A percentile compares a stretch with the other conserved stretches of the same genome.
Conservation (phyloP, 805 yeast species). For the Zygoascus tannicola region DNA sequence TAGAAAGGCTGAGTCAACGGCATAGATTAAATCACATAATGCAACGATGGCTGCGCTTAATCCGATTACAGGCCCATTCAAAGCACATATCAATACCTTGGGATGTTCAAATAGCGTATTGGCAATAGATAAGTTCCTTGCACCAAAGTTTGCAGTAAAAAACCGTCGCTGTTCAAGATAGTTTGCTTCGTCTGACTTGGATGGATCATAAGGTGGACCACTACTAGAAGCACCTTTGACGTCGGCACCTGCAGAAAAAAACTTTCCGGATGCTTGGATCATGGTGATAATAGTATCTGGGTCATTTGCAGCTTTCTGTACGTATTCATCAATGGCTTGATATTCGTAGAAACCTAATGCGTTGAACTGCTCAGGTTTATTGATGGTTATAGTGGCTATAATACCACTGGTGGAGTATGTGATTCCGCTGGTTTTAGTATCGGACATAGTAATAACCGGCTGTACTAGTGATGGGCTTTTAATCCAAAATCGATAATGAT, state of each 20-base stretch:
- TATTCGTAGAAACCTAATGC: conserved; percentile 62
- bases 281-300: conserved; percentile 55
- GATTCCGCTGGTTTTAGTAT: conserved; percentile 11
- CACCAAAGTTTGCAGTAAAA: conserved; percentile 53
- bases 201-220: conserved; percentile 1
- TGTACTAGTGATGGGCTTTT: too few species aligned
- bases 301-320: conserved; percentile 56
- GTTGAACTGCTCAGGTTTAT: conserved; percentile 52
- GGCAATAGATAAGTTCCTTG: conserved; percentile 63
- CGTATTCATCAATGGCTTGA: conserved; percentile 42
- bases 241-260: conserved; percentile 80
- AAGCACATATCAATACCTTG: conserved; percentile 60
- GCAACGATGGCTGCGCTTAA: conserved; percentile 63
- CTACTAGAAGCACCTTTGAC: conserved; percentile 24
- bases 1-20: conserved; percentile 42
- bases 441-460: too few species aligned
- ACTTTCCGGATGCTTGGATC: conserved; percentile 61
- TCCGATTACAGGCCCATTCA: conserved; percentile 86
- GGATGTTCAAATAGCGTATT: conserved; percentile 59
- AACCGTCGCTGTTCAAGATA: conserved; percentile 19
- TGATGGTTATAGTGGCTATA: conserved; percentile 55
- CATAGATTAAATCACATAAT: conserved; percentile 69
- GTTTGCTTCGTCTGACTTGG: conserved; percentile 6
- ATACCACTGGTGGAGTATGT: conserved; percentile 32
- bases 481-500: too few species aligned